A percentile compares a stretch with the other conserved stretches of the same genome.
phyloP scores from a whole-genome alignment of 129 eudicot species.

The Saussurea involucrata region DNA sequence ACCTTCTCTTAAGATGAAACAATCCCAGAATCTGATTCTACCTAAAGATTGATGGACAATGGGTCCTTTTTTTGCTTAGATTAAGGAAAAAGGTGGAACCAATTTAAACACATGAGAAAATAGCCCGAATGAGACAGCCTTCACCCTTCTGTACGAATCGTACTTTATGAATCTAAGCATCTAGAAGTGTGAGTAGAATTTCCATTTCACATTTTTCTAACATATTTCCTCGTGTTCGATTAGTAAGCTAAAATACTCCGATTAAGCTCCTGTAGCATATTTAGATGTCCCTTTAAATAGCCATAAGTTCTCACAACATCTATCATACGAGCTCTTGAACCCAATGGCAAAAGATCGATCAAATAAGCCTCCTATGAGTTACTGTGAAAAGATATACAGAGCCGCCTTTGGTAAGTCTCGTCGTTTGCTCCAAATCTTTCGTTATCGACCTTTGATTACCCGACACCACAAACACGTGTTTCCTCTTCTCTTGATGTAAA shows the following conservation, averaged over 20 bases:
- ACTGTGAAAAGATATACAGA: neutral
- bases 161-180: neutral
- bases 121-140: neutral
- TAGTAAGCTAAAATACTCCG: neutral
- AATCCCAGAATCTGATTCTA: neutral
- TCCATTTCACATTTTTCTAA: neutral
- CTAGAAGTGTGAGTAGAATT: neutral
- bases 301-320: neutral
- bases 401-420: neutral
- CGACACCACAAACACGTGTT: neutral
- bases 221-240: neutral
- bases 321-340: neutral
- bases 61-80: neutral
- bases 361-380: neutral
- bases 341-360: neutral
- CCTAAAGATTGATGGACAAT: neutral
- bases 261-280: neutral
- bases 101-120: neutral
- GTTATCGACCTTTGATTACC: neutral
- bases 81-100: neutral
- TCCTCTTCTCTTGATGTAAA: neutral
- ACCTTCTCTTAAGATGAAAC: no score
- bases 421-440: neutral
- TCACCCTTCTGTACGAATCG: neutral
- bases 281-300: neutral